A percentile compares a stretch with the other conserved stretches of the same genome.
Conservation (phyloP, 495 filamentous ascomycete genomes). For the Talaromyces liani region DNA sequence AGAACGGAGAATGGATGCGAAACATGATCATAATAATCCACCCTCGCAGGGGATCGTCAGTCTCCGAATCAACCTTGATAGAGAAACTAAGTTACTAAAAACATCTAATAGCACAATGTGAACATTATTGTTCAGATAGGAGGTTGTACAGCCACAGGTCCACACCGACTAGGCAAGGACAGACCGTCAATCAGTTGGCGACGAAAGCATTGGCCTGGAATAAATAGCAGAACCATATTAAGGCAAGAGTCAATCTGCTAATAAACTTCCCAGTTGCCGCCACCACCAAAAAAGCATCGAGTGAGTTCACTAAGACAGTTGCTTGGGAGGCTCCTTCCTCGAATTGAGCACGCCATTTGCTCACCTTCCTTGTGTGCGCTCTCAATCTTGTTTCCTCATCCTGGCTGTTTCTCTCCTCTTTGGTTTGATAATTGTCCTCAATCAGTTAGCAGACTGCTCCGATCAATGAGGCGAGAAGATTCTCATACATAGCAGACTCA, state of each 20-base stretch:
- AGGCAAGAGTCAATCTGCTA: background rate
- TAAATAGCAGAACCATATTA: background rate
- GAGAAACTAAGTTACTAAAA: background rate
- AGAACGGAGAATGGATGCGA: background rate
- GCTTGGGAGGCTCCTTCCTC: background rate
- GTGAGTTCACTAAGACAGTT: background rate
- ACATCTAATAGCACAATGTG: background rate
- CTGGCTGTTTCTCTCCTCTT: background rate
- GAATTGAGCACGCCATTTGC: background rate
- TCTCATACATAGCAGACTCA: background rate
- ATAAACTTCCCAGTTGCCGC: background rate
- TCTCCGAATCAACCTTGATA: background rate
- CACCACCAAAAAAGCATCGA: background rate
- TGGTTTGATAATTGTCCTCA: background rate
- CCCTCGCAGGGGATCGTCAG: background rate
- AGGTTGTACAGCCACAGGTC: background rate
- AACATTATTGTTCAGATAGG: background rate
- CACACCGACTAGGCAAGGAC: background rate
- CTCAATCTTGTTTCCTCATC: background rate
- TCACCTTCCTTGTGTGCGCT: background rate
- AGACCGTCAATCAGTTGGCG: background rate
- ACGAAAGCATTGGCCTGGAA: background rate
- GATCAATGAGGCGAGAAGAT: background rate
- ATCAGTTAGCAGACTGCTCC: background rate
- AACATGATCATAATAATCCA: background rate